Conservation (phyloP, 1,139 yeast genomes). For the Geotrichum klebahnii region DNA sequence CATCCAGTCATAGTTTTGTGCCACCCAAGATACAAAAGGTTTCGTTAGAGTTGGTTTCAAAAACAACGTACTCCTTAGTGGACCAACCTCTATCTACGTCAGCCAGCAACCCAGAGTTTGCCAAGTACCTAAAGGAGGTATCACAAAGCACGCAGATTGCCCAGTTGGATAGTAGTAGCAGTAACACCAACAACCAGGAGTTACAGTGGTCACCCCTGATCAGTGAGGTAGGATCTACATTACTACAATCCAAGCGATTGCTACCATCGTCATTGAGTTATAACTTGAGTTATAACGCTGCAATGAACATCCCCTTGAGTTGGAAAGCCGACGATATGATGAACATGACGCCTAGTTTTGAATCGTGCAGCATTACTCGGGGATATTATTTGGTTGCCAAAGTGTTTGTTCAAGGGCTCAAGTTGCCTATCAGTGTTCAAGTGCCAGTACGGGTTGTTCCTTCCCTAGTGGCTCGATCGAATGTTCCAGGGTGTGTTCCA, state of each 20-base stretch:
- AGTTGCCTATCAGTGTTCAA: not conserved
- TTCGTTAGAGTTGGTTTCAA: not conserved
- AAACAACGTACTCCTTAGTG: not conserved
- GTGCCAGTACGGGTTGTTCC: not conserved
- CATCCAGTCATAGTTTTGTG: not conserved
- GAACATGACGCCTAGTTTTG: not conserved
- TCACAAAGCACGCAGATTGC: not conserved
- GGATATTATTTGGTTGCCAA: not conserved
- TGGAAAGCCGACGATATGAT: not conserved
- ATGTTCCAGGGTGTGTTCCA: too few relatives aligned
- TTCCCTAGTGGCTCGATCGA: not conserved
- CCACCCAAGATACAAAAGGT: constrained; percentile 1
- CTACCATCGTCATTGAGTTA: not conserved
- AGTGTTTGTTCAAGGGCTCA: not conserved
- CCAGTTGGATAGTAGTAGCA: too few relatives aligned
- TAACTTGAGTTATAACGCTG: not conserved
- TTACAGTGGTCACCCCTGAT: too few relatives aligned
- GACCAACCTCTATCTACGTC: not conserved
- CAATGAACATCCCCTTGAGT: not conserved
- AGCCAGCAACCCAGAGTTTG: not conserved
- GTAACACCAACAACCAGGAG: too few relatives aligned
- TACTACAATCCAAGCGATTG: too few relatives aligned
- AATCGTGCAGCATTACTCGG: not conserved
- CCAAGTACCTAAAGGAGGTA: not conserved
- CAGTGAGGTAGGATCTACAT: too few relatives aligned